phyloP scores from a whole-genome alignment of 805 yeast genomes.

The Nematodospora valgi region DNA sequence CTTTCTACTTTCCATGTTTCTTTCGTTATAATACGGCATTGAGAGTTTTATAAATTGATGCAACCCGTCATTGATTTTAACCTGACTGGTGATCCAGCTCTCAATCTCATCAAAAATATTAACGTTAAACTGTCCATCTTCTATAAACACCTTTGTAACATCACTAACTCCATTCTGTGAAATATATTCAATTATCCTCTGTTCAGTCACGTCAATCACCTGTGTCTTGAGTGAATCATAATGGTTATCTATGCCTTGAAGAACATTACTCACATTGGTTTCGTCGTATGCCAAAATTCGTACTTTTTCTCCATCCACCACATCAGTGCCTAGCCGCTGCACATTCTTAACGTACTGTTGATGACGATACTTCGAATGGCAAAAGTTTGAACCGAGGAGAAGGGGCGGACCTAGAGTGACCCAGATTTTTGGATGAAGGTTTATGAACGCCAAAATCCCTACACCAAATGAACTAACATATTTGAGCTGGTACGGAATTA shows the following conservation, averaged over 20 bases:
- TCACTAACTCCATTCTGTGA: conserved; percentile 11
- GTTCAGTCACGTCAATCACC: conserved; percentile 22
- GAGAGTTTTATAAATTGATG: conserved; percentile 31
- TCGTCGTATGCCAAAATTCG: conserved; percentile 31
- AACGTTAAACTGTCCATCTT: conserved; percentile 30
- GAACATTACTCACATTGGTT: conserved; percentile 23
- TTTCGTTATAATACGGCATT: conserved; percentile 25
- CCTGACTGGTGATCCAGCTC: conserved; percentile 20
- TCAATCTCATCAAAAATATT: conserved; percentile 21
- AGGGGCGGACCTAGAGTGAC: conserved; percentile 38
- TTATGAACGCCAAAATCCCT: conserved; percentile 26
- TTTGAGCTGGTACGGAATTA: conserved; percentile 24
- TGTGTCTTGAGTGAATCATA: conserved; percentile 32
- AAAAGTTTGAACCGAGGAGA: conserved; percentile 24
- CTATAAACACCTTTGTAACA: conserved; percentile 17
- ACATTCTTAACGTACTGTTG: conserved; percentile 5
- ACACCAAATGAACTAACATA: conserved; percentile 24
- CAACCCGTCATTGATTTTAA: conserved; percentile 10
- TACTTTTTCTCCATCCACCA: conserved; percentile 11
- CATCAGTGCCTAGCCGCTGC: neutral
- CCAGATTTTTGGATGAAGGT: conserved; percentile 33
- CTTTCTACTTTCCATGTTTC: conserved; percentile 15
- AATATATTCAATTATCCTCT: conserved; percentile 25
- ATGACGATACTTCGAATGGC: conserved; percentile 13
- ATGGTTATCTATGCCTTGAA: conserved; percentile 35